Evolutionary conservation across 306 rosid species (phyloP), one percentile per base, ranked within the genome.

Genomic region (Lupinus albus): DNA sequence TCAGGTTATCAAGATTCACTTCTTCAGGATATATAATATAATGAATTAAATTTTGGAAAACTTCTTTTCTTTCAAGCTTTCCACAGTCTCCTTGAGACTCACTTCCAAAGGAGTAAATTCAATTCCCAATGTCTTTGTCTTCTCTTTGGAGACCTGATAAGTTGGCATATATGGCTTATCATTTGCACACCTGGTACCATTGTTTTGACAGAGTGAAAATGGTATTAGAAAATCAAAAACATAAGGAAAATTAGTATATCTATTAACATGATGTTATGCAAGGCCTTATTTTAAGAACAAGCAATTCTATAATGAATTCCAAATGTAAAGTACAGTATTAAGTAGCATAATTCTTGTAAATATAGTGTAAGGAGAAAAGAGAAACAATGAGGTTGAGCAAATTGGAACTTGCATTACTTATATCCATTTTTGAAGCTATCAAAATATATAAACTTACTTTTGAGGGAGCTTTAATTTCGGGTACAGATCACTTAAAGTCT

Each of bases 391-490:
- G 14, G 52, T 14, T 21, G 18, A 57, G 30, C 21, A 56, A 42
- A 20, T 47, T 7, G 30, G 15, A 36, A 36, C 5, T 56, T 41
- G 51, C 14, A 53, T 7, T 42, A 5, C 6, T 33, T 38, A 13
- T 70, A 33, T 76, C 38, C 39, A 71, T 14, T 59, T 10, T 25
- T 12, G 32, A 58, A 52, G 46, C 15, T 2, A 4, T 15, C 2
- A 8, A 65, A 78, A 32, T 11, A 14, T 44, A 14, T 15, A 47
- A 35, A 60, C 89, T 83, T 78, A 87, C 96, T 80, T 89, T 39
- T 85, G 80, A 11, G 88, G 96, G 64, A 87, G 88, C 59, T 59
- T 67, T 11, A 87, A 32, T 45, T 71, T 20, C 35, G 95, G 95
- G 83, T 82, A 87, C 17, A 75, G 79, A 44, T 80, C 75, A 7